Evolutionary conservation across 495 filamentous ascomycete species (phyloP).

Genomic region (Pseudomonodictys pantanalensis): DNA sequence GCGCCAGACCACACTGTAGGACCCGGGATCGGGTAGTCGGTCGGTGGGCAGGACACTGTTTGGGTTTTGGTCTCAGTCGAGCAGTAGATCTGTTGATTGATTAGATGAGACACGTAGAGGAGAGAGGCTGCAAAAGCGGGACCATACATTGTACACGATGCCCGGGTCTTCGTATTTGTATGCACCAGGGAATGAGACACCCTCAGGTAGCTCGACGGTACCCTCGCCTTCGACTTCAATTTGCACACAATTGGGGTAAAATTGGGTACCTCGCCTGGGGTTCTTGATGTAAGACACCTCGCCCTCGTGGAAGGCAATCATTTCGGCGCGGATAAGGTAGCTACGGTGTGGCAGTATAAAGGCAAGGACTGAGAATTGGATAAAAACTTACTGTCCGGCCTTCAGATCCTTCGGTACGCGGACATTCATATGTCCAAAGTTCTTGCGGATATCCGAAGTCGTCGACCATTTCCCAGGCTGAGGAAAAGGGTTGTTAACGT

Average conservation of each 20-base stretch:
- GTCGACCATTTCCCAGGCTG: slow-evolving; percentile 28
- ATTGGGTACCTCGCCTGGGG: slow-evolving; percentile 25
- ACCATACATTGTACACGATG: slow-evolving; percentile 22
- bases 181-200: slow-evolving; percentile 22
- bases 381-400: slow-evolving; percentile 21
- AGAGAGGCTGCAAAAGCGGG: background rate
- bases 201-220: slow-evolving; percentile 18
- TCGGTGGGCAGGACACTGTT: slow-evolving; percentile 8
- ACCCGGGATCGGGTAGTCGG: slow-evolving; percentile 23
- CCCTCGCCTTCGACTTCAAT: slow-evolving; percentile 28
- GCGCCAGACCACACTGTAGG: slow-evolving; percentile 29
- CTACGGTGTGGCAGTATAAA: background rate
- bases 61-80: slow-evolving; percentile 14
- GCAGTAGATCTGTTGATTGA: slow-evolving; percentile 24
- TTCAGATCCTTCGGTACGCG: slow-evolving; percentile 17
- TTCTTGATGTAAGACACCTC: slow-evolving; percentile 18
- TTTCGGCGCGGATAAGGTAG: slow-evolving; percentile 33
- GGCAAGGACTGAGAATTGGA: background rate
- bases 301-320: slow-evolving; percentile 28
- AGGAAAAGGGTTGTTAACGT: background rate
- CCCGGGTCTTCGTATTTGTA: slow-evolving; percentile 21
- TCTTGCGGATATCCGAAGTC: slow-evolving; percentile 15
- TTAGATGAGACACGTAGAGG: background rate
- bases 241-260: slow-evolving; percentile 32
- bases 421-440: slow-evolving; percentile 21